Evolutionary conservation across 2,329 filamentous ascomycete genomes (phyloP).

Genomic region (Aspergillus sp.): DNA sequence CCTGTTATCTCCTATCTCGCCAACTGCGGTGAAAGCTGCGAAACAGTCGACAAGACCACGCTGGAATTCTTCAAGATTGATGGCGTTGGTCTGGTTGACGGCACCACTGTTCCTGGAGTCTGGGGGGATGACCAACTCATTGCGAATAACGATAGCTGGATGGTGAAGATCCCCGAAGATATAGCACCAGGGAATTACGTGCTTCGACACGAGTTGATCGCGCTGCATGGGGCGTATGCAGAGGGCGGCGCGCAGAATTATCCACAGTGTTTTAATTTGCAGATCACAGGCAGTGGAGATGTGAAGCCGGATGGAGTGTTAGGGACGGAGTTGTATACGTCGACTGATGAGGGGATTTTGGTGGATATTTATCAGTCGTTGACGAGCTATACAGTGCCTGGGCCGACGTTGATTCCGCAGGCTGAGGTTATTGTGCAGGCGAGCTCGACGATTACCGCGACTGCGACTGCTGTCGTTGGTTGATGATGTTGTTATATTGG

Average conservation of each 20-base stretch:
- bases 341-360: constrained; percentile 50
- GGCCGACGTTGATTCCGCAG: constrained; percentile 29
- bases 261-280: constrained; percentile 53
- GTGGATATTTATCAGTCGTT: constrained; percentile 52
- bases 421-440: constrained; percentile 7
- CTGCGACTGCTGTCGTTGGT: constrained; percentile 5
- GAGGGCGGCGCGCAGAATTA: constrained; percentile 46
- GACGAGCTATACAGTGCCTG: constrained; percentile 45
- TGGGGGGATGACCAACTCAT: constrained; percentile 53
- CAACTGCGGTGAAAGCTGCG: constrained; percentile 50
- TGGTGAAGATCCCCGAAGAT: constrained; percentile 39
- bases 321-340: constrained; percentile 51
- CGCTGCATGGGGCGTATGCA: constrained; percentile 39
- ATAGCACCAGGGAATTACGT: constrained; percentile 47
- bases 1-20: constrained; percentile 61
- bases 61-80: constrained; percentile 60
- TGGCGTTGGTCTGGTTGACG: constrained; percentile 45
- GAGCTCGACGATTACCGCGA: constrained; percentile 10
- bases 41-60: constrained; percentile 44
- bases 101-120: constrained; percentile 34
- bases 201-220: constrained; percentile 49
- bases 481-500: background rate
- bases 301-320: constrained; percentile 40
- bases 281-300: constrained; percentile 49
- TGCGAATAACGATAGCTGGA: constrained; percentile 43